Percentiles rank a stretch among this genome's conserved stretches.
Conservation (phyloP, 331 rosid genomes). For the Malus hybrid region DNA sequence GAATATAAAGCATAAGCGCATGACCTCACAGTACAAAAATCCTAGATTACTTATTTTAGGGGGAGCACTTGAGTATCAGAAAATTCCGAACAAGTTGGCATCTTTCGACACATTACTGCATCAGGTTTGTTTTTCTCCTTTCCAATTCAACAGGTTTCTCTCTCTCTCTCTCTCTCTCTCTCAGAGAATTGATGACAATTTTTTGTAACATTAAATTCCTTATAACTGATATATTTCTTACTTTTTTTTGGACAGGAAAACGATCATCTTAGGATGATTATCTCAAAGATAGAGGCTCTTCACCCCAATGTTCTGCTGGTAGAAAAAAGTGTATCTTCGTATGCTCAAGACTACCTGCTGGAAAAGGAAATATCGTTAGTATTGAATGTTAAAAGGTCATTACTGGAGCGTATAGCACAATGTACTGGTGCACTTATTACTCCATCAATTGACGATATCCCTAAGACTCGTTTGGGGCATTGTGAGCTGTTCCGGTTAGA, state of each 20-base stretch:
- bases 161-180: too few relatives aligned
- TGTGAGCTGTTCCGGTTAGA: constrained; percentile 90
- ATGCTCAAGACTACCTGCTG: constrained; percentile 71
- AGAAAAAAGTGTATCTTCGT: constrained; percentile 83
- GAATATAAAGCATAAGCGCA: constrained; percentile 96
- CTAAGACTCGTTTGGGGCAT: constrained; percentile 69
- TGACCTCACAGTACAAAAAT: constrained; percentile 78
- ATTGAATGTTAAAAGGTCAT: constrained; percentile 84
- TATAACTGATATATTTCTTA: constrained; percentile 4
- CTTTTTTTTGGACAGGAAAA: constrained; percentile 61
- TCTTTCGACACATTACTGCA: constrained; percentile 76
- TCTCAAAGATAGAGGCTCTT: constrained; percentile 80
- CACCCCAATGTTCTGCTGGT: constrained; percentile 93
- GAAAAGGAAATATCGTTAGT: constrained; percentile 93
- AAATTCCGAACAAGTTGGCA: constrained; percentile 78
- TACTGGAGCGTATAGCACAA: constrained; percentile 86
- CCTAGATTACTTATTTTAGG: constrained; percentile 78
- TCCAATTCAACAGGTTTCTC: background rate
- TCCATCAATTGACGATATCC: constrained; percentile 69
- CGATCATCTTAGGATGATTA: constrained; percentile 73
- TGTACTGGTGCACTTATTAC: constrained; percentile 80
- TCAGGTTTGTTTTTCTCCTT: constrained; percentile 47
- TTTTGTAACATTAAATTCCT: background rate
- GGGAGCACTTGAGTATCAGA: constrained; percentile 92
- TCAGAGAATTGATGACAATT: background rate